Evolutionary conservation across 257 asterid species (phyloP), one percentile per base, ranked within the genome.

Genomic region (Eustoma russellianum): DNA sequence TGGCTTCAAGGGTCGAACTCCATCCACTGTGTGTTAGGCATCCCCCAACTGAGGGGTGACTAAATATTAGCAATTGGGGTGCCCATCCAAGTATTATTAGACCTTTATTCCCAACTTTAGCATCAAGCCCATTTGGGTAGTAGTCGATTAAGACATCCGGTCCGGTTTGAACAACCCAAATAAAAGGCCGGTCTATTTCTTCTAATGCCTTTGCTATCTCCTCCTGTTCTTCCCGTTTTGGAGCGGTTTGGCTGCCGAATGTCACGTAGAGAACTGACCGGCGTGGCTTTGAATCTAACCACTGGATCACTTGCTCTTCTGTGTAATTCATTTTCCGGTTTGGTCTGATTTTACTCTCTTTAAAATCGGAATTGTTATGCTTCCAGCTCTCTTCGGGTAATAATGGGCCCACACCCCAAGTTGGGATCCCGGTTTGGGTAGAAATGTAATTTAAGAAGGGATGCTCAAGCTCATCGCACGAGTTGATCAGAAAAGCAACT

Each of bases 381-480:
- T 67, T 66, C 87, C 85, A 80, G n/a, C 64, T 76, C 0, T 61
- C 66, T 34, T 73, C 80, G 14, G 95, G 88, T 67, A 86, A n/a
- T 62, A 83, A 41, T 1, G 95, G 95, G 0, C 93, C 95, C 1
- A 83, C 76, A 0, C 82, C 88, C 40, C 76, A 57, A n/a, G 74
- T 70, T 17, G 88, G 85, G 11, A 63, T 74, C 1, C 63, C 73
- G 0, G 60, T 56, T 54, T 75, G 77, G 13, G 18, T 50, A 3
- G 72, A 13, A 4, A 86, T 52, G 56, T 80, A 86, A 14, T 72
- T 59, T 0, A 86, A 65, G 44, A 86, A 80, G 2, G 77, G 70
- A 0, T 63, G 56, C 49, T 86, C 91, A 0, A 86, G 72, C 13
- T 59, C 86, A 12, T 67, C 71, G 33, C 82, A 77, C 1, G 93